Percentiles rank a stretch among this genome's conserved stretches.
Conservation (phyloP, 169 alveolate species). For the Cardiosporidium cionae region DNA sequence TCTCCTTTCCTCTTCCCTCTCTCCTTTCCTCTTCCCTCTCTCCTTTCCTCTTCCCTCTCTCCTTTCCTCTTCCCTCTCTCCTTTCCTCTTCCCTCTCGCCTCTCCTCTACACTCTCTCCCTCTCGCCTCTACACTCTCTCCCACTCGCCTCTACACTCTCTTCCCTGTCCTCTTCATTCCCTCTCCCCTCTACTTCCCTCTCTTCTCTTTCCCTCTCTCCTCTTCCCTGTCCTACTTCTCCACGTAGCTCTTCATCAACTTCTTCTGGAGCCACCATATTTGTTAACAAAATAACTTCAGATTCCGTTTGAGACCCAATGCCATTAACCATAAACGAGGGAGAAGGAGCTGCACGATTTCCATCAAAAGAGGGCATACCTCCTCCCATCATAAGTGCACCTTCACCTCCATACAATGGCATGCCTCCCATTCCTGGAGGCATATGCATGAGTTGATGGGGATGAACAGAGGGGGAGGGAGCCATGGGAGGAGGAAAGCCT, state of each 20-base stretch:
- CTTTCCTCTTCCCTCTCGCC: no score
- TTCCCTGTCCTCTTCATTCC: background rate
- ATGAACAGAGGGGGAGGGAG: no score
- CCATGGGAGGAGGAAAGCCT: no score
- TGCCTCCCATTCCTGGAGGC: background rate
- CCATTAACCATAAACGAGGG: no score
- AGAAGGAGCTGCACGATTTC: no score
- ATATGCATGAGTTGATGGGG: conserved; percentile 15
- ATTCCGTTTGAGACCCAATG: no score
- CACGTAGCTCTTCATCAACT: conserved; percentile 40
- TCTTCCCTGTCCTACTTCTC: conserved; percentile 39
- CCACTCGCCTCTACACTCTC: background rate
- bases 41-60: background rate
- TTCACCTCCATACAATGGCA: conserved; percentile 1
- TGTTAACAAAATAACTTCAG: conserved; percentile 27
- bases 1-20: no score
- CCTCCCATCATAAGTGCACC: conserved; percentile 8
- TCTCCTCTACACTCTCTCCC: background rate
- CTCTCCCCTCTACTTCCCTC: background rate
- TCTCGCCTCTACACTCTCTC: background rate
- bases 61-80: background rate
- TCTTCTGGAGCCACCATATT: conserved; percentile 48
- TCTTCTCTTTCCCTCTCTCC: no score
- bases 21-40: background rate
- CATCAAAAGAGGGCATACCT: no score